phyloP scores from a whole-genome alignment of 306 rosid species.

The Ormosia emarginata region DNA sequence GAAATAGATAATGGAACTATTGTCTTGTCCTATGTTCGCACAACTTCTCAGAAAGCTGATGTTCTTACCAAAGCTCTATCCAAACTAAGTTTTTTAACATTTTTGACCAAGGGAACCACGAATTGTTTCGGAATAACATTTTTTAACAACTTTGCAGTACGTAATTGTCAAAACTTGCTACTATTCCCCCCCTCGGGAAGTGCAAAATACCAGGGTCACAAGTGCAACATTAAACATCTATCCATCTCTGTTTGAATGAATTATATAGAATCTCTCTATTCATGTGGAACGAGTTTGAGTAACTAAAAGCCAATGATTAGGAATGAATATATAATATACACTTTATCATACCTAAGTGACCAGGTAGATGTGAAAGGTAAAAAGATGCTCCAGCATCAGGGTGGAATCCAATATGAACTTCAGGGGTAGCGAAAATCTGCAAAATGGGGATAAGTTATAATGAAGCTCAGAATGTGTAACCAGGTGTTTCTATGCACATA shows the following conservation, averaged over 20 bases:
- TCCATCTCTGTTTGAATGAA: not conserved
- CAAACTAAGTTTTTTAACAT: no score
- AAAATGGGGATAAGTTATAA: slow-evolving; percentile 23
- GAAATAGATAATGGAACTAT: no score
- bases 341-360: slow-evolving; percentile 65
- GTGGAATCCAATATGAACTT: slow-evolving; percentile 91
- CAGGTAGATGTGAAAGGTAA: slow-evolving; percentile 87
- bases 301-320: not conserved
- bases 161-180: not conserved
- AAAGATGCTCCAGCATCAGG: slow-evolving; percentile 97
- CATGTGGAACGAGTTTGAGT: not conserved
- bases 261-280: not conserved
- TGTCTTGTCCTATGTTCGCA: no score
- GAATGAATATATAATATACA: not conserved
- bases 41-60: no score
- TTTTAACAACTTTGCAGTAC: not conserved
- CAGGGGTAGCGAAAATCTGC: slow-evolving; percentile 92
- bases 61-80: no score
- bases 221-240: not conserved
- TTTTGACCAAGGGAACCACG: not conserved
- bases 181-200: not conserved
- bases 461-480: not conserved
- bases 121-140: not conserved
- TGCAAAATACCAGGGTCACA: not conserved
- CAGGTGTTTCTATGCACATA: not conserved